Percentiles rank a stretch among this genome's conserved stretches.
phyloP scores from a whole-genome alignment of 2,329 filamentous ascomycete species.

The Knufia petricola region DNA sequence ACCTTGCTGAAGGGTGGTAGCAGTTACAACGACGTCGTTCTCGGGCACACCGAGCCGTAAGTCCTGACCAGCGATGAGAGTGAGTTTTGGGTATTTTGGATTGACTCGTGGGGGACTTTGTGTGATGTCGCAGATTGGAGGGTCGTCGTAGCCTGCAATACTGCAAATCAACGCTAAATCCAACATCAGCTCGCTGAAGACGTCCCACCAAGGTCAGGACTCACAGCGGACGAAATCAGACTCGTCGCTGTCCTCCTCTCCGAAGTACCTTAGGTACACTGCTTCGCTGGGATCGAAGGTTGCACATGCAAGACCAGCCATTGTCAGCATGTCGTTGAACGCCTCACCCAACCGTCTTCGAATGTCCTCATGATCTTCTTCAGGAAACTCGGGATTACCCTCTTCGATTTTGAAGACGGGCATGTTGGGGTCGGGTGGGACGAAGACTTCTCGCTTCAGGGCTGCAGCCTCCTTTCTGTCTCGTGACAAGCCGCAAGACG shows the following conservation, averaged over 20 bases:
- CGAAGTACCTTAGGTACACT: neutral
- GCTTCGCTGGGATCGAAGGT: neutral
- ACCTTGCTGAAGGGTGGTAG: neutral
- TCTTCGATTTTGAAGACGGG: neutral
- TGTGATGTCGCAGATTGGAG: too few species aligned
- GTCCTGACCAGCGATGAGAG: too few species aligned
- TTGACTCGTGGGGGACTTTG: too few species aligned
- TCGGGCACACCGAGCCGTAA: too few species aligned
- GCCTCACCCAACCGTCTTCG: neutral
- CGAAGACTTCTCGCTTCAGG: too few species aligned
- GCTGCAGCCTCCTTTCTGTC: too few species aligned
- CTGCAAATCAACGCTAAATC: neutral
- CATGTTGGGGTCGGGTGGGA: neutral
- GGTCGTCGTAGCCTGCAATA: neutral
- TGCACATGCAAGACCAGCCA: neutral
- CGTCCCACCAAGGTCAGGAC: too few species aligned
- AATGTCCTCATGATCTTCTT: neutral
- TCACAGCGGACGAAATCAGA: neutral
- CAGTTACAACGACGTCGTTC: too few species aligned
- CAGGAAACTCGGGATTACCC: neutral
- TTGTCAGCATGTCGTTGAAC: neutral
- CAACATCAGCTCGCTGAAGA: too few species aligned
- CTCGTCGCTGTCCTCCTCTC: too few species aligned
- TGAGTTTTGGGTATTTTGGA: neutral
- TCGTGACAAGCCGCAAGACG: neutral